Evolutionary conservation across 345 rosid genomes (phyloP).

Genomic region (Ceriops tagal): DNA sequence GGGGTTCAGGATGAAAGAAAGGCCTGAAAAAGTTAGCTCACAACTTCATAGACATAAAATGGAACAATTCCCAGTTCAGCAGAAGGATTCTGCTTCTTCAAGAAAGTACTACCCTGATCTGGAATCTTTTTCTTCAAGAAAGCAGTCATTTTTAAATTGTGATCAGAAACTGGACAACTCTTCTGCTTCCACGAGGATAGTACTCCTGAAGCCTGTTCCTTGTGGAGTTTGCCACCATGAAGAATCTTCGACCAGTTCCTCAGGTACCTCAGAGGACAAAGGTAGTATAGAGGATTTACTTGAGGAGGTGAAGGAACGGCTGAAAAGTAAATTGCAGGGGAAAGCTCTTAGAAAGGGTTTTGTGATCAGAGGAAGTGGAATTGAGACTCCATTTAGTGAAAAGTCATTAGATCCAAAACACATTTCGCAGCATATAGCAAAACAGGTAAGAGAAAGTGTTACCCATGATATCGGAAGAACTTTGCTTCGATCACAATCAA

Average conservation of each 20-base stretch:
- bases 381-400: constrained; percentile 66
- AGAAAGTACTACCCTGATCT: constrained; percentile 16
- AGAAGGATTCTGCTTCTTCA: constrained; percentile 38
- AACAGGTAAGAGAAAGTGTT: constrained; percentile 47
- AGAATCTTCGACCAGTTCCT: constrained; percentile 57
- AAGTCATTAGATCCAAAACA: constrained; percentile 51
- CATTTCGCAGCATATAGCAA: constrained; percentile 42
- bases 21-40: constrained; percentile 26
- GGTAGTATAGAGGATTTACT: constrained; percentile 83
- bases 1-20: constrained; percentile 14
- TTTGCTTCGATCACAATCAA: constrained; percentile 60
- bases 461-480: constrained; percentile 37
- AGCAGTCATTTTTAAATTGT: constrained; percentile 22
- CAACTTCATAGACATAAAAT: constrained; percentile 25
- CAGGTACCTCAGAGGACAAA: constrained; percentile 53
- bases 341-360: constrained; percentile 47
- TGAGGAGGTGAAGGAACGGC: constrained; percentile 77
- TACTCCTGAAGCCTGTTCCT: constrained; percentile 79
- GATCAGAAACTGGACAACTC: constrained; percentile 36
- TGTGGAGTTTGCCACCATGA: constrained; percentile 56
- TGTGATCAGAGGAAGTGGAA: constrained; percentile 68
- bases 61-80: constrained; percentile 30
- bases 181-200: constrained; percentile 56
- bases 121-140: too few species aligned
- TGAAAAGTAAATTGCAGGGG: constrained; percentile 70